Conservation (phyloP, 225 moss, liverwort and hornwort species). For the Physcomitrium patens region DNA sequence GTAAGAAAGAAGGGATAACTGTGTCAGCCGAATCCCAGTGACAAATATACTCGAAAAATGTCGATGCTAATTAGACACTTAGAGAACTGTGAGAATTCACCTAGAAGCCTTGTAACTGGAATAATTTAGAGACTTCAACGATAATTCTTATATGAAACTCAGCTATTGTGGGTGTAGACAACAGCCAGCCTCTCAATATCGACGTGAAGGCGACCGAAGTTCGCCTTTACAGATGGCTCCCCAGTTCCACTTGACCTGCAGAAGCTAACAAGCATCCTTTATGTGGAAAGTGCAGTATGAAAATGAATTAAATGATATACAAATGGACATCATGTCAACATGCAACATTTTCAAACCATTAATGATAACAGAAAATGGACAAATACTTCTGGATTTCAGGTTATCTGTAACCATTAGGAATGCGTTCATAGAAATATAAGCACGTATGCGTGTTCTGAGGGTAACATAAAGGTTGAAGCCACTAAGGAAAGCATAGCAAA, state of each 20-base stretch:
- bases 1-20: not conserved
- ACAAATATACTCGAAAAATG: not conserved
- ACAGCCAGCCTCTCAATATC: slow-evolving; percentile 54
- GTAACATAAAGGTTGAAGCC: slow-evolving; percentile 1
- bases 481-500: not conserved
- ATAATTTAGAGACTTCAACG: not conserved
- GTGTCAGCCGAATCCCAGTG: not conserved
- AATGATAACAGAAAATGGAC: slow-evolving; percentile 8
- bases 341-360: not conserved
- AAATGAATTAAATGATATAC: not conserved
- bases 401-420: slow-evolving; percentile 1
- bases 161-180: slow-evolving; percentile 62
- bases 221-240: slow-evolving; percentile 49
- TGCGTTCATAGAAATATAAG: not conserved
- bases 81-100: slow-evolving; percentile 3
- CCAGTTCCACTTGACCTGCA: slow-evolving; percentile 53
- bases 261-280: slow-evolving; percentile 4
- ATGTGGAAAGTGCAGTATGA: not conserved
- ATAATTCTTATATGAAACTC: slow-evolving; percentile 12
- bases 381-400: not conserved
- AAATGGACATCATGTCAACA: not conserved
- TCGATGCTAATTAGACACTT: not conserved
- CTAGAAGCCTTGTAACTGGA: slow-evolving; percentile 5
- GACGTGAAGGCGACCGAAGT: slow-evolving; percentile 55
- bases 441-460: not conserved